Percentiles rank a stretch among this genome's conserved stretches.
Evolutionary conservation across 2,329 filamentous ascomycete genomes (phyloP).

Genomic region (Fusarium multiceps): DNA sequence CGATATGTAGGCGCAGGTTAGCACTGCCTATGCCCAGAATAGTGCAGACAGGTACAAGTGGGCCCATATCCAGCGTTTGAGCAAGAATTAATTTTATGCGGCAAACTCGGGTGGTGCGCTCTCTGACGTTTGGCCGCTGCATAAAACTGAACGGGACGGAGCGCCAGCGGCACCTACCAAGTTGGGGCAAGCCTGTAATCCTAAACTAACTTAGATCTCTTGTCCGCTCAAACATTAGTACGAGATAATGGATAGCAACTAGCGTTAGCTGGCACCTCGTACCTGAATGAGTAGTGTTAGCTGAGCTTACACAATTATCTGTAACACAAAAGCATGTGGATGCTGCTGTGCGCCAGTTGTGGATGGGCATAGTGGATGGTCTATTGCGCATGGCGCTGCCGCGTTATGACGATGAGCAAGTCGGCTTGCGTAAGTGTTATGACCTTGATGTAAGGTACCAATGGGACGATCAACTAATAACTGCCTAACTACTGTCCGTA

Average conservation of each 20-base stretch:
- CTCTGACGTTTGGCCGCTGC: conserved; percentile 33
- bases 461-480: background rate
- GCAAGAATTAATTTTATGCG: conserved; percentile 46
- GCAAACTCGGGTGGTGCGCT: conserved; percentile 38
- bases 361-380: conserved; percentile 37
- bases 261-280: conserved; percentile 26
- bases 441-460: conserved; percentile 12
- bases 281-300: conserved; percentile 20
- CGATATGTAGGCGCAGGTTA: background rate
- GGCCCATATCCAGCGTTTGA: background rate
- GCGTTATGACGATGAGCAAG: conserved; percentile 31
- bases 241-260: conserved; percentile 19
- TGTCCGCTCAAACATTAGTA: conserved; percentile 13
- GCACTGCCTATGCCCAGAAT: conserved; percentile 21
- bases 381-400: conserved; percentile 33
- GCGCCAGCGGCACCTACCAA: conserved; percentile 43
- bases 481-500: background rate
- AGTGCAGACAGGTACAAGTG: conserved; percentile 12
- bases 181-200: conserved; percentile 23
- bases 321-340: conserved; percentile 16
- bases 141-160: conserved; percentile 37
- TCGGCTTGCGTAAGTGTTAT: conserved; percentile 40
- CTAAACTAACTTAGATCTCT: background rate
- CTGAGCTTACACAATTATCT: conserved; percentile 31
- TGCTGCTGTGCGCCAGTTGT: conserved; percentile 27